These are phyloP conservation scores for Lupinus albus DNA, from an alignment of 306 rosid genomes.

Conservation along the genomic window DNA sequence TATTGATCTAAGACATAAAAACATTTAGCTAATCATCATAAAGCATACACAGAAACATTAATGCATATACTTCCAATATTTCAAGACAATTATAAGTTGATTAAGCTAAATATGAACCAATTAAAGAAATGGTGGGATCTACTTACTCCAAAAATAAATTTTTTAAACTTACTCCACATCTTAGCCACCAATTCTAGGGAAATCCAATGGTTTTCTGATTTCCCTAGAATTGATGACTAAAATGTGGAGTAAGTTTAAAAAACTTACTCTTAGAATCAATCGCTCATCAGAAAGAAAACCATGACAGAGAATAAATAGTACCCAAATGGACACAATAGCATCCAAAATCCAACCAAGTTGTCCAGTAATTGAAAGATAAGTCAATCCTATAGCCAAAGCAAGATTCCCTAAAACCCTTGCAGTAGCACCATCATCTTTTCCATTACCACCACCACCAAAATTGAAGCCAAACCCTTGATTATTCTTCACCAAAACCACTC, in stretches of 20 bases:
- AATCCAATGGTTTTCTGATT: too few species aligned
- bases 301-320: constrained; percentile 40
- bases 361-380: constrained; percentile 91
- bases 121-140: too few species aligned
- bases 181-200: too few species aligned
- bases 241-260: too few species aligned
- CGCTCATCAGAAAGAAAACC: too few species aligned
- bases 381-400: constrained; percentile 85
- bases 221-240: too few species aligned
- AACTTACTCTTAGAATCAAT: too few species aligned
- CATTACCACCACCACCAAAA: constrained; percentile 66
- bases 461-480: constrained; percentile 81
- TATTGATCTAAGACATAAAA: constrained; percentile 6
- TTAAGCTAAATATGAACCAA: constrained; percentile 18
- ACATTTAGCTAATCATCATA: background rate
- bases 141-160: too few species aligned
- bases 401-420: constrained; percentile 76
- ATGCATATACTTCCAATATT: background rate
- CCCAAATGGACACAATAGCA: constrained; percentile 97
- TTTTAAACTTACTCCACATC: too few species aligned
- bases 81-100: background rate
- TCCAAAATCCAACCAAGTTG: constrained; percentile 98
- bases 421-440: constrained; percentile 68
- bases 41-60: background rate
- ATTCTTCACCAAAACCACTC: constrained; percentile 65